phyloP scores from a whole-genome alignment of 1,139 yeast species.

The Debaryomyces nepalensis region DNA sequence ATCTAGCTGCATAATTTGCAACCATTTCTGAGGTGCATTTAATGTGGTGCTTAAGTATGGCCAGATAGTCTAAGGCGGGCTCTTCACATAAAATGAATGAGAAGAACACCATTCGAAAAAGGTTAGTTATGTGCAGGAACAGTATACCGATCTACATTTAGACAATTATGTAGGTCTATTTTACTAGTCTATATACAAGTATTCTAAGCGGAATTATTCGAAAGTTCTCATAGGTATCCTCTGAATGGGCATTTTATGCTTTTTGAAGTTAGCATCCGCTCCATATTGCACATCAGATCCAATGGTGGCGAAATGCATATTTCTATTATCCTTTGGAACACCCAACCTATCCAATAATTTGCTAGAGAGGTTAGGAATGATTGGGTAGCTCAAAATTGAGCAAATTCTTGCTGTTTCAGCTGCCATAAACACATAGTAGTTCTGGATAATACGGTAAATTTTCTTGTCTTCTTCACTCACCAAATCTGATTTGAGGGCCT shows the following conservation, averaged over 20 bases:
- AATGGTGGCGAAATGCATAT: conserved; percentile 37
- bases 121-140: not conserved
- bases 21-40: conserved; percentile 17
- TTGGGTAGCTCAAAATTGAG: conserved; percentile 69
- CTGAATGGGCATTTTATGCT: conserved; percentile 31
- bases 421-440: conserved; percentile 61
- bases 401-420: conserved; percentile 73
- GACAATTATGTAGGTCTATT: not conserved
- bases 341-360: conserved; percentile 66
- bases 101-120: not conserved
- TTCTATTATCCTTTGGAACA: conserved; percentile 50
- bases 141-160: not conserved
- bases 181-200: not conserved
- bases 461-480: conserved; percentile 23
- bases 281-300: conserved; percentile 59
- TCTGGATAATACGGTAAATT: conserved; percentile 38
- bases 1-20: conserved; percentile 18
- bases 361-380: conserved; percentile 68
- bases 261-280: conserved; percentile 33
- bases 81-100: not conserved
- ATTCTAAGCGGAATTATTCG: not conserved
- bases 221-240: conserved; percentile 28
- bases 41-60: conserved; percentile 8
- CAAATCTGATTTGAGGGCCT: conserved; percentile 33
- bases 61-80: not conserved